Conservation (phyloP, 2,329 filamentous ascomycete genomes). For the Cadophora sp. region DNA sequence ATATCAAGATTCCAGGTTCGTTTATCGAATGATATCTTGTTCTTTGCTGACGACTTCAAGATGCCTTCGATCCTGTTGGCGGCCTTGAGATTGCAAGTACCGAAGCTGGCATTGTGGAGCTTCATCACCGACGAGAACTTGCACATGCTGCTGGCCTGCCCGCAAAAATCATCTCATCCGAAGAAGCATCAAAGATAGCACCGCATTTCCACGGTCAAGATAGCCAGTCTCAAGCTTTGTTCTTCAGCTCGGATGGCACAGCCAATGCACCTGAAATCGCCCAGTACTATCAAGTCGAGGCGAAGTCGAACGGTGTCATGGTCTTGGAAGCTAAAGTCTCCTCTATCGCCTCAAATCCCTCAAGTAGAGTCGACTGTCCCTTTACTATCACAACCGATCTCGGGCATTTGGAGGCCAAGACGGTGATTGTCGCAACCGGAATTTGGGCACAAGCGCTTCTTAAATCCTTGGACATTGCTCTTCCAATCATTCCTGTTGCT, state of each 20-base stretch:
- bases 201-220: conserved; percentile 8
- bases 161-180: neutral
- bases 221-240: neutral
- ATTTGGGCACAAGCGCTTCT: conserved; percentile 14
- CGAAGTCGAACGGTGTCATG: neutral
- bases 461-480: conserved; percentile 31
- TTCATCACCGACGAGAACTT: conserved; percentile 4
- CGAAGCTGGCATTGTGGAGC: neutral
- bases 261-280: neutral
- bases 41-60: conserved; percentile 4
- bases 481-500: conserved; percentile 45
- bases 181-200: neutral
- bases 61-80: conserved; percentile 1
- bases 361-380: neutral
- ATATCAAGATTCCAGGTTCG: conserved; percentile 3
- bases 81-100: conserved; percentile 13
- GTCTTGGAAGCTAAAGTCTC: neutral
- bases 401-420: neutral
- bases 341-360: neutral
- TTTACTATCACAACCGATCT: neutral
- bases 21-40: neutral
- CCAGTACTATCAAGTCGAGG: conserved; percentile 4
- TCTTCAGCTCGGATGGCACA: conserved; percentile 1
- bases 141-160: conserved; percentile 3
- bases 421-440: conserved; percentile 8